phyloP scores from a whole-genome alignment of 2,329 filamentous ascomycete genomes.

The Cryphonectria nitschkei region DNA sequence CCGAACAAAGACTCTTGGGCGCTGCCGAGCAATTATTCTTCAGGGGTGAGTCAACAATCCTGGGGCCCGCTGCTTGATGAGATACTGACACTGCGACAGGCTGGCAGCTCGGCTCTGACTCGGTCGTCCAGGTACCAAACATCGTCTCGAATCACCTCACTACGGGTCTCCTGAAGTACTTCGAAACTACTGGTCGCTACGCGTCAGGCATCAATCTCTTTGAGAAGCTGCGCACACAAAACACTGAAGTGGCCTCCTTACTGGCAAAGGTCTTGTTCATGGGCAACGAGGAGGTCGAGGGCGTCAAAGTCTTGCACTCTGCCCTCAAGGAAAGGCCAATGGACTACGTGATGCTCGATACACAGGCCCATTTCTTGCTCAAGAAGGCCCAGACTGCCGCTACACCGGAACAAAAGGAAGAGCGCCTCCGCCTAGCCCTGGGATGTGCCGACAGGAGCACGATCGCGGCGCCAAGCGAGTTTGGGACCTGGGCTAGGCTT shows the following conservation, averaged over 20 bases:
- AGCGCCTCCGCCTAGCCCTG: slow-evolving; percentile 81
- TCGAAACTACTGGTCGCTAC: slow-evolving; percentile 92
- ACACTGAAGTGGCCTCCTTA: slow-evolving; percentile 91
- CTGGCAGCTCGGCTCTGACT: slow-evolving; percentile 94
- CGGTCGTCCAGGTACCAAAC: slow-evolving; percentile 95
- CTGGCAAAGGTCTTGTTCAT: slow-evolving; percentile 90
- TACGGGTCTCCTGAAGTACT: slow-evolving; percentile 90
- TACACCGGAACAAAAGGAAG: slow-evolving; percentile 59
- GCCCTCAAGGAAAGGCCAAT: slow-evolving; percentile 90
- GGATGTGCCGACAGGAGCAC: slow-evolving; percentile 94
- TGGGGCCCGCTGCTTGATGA: too few species aligned
- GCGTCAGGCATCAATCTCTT: slow-evolving; percentile 97
- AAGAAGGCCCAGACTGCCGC: slow-evolving; percentile 71
- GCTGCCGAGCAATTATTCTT: slow-evolving; percentile 96
- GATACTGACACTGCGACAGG: slow-evolving; percentile 53
- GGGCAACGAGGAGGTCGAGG: slow-evolving; percentile 96
- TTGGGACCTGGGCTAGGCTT: slow-evolving; percentile 92
- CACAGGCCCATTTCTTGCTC: slow-evolving; percentile 89
- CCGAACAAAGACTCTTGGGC: slow-evolving; percentile 93
- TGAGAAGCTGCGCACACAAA: slow-evolving; percentile 88
- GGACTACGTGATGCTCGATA: slow-evolving; percentile 96
- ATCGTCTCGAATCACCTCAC: slow-evolving; percentile 95
- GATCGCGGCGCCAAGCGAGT: slow-evolving; percentile 93
- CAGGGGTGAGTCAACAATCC: slow-evolving; percentile 60
- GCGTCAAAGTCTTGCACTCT: slow-evolving; percentile 84